These are phyloP conservation scores for Hymenoscyphus albidus DNA, from an alignment of 2,329 filamentous ascomycete genomes.

Conservation along the genomic window DNA sequence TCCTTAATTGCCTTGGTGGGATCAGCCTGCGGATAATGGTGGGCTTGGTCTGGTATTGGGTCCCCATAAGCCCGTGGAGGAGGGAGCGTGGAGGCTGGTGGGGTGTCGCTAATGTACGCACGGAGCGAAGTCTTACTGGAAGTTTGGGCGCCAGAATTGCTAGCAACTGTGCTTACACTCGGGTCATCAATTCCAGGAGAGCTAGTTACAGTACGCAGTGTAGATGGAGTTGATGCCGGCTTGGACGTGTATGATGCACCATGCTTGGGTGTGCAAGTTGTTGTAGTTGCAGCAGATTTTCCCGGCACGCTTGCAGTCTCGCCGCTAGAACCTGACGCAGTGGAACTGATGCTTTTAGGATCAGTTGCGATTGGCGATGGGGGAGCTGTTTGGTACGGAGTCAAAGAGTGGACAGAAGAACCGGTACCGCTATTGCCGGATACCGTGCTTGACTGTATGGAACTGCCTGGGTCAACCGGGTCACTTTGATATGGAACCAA, in stretches of 20 bases:
- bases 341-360: neutral
- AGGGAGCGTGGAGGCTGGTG: neutral
- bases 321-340: neutral
- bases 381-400: neutral
- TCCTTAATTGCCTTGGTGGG: neutral
- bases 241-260: neutral
- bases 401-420: neutral
- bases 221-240: slow-evolving; percentile 13
- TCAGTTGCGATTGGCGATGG: neutral
- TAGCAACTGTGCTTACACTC: slow-evolving; percentile 1
- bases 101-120: neutral
- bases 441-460: neutral
- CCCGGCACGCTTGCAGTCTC: neutral
- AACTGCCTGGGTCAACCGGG: neutral
- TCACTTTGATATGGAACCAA: neutral
- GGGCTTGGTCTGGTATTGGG: slow-evolving; percentile 1
- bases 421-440: slow-evolving; percentile 2
- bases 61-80: slow-evolving; percentile 6
- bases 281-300: neutral
- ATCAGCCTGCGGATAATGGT: neutral
- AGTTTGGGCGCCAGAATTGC: slow-evolving; percentile 7
- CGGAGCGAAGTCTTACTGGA: neutral
- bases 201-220: slow-evolving; percentile 17
- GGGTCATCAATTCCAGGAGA: slow-evolving; percentile 1
- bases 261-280: slow-evolving; percentile 4